phyloP scores from a whole-genome alignment of 192 early-diverging fungal genomes.

The Umbelopsis ramanniana region DNA sequence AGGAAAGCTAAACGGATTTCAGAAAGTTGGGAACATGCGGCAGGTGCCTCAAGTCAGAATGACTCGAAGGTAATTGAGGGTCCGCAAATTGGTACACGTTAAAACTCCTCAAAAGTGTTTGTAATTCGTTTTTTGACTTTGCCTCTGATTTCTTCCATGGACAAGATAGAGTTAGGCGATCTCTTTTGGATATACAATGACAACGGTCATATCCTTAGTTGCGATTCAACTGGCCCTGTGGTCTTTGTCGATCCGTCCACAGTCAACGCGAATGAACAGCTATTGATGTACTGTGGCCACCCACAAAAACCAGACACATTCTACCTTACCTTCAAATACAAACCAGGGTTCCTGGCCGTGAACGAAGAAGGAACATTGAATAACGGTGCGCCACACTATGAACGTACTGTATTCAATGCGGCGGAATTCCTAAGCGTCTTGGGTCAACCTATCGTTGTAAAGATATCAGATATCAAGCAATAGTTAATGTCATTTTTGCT shows the following conservation, averaged over 20 bases:
- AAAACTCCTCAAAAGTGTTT: neutral
- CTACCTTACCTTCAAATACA: constrained; percentile 10
- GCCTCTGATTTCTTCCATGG: neutral
- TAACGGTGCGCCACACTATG: neutral
- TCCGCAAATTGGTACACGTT: too few relatives aligned
- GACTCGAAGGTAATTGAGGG: too few relatives aligned
- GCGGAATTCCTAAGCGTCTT: neutral
- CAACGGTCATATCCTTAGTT: neutral
- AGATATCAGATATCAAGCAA: neutral
- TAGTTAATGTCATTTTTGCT: neutral
- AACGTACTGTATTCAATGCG: neutral
- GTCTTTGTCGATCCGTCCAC: neutral
- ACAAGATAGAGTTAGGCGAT: neutral
- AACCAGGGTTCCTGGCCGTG: neutral
- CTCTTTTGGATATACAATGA: constrained; percentile 7
- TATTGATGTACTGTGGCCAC: constrained; percentile 6
- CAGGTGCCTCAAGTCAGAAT: too few relatives aligned
- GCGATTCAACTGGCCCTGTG: neutral
- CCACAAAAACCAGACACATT: neutral
- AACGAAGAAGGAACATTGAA: neutral
- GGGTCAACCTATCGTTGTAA: neutral
- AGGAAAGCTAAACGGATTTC: too few relatives aligned
- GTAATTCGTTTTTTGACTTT: neutral
- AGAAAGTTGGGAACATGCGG: too few relatives aligned
- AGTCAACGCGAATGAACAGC: neutral